These are phyloP conservation scores for Agaricales sp. DNA, from an alignment of 1,284 basidiomycete species.

Conservation along the genomic window DNA sequence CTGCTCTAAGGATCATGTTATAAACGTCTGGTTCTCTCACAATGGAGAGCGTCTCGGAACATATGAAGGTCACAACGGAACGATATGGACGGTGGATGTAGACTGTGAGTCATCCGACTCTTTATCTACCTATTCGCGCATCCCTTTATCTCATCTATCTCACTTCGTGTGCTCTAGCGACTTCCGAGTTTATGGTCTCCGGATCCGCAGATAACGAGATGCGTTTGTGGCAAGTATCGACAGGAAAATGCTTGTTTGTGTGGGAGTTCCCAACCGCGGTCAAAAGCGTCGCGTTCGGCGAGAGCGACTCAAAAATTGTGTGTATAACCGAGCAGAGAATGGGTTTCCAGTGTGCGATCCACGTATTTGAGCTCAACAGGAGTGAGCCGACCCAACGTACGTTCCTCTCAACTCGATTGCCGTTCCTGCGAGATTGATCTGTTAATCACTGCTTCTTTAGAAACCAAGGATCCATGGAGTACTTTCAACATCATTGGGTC, in stretches of 20 bases:
- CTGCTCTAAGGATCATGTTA: constrained; percentile 90
- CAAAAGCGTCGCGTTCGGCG: constrained; percentile 88
- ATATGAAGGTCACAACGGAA: constrained; percentile 93
- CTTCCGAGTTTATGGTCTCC: constrained; percentile 81
- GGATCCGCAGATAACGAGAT: constrained; percentile 89
- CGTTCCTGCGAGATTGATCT: constrained; percentile 2
- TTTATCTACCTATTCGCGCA: constrained; percentile 7
- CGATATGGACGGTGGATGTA: constrained; percentile 94
- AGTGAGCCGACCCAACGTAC: constrained; percentile 72
- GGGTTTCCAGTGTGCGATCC: constrained; percentile 81
- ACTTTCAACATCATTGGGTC: constrained; percentile 87
- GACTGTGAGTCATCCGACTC: constrained; percentile 90
- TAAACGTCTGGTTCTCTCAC: constrained; percentile 98
- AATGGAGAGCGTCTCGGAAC: constrained; percentile 98
- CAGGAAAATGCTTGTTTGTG: constrained; percentile 83
- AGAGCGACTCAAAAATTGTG: constrained; percentile 78
- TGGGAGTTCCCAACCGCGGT: constrained; percentile 99
- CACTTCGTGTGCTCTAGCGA: constrained; percentile 35
- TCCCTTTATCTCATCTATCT: constrained; percentile 6
- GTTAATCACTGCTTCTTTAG: no score
- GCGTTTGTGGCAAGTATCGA: constrained; percentile 84
- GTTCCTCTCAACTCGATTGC: constrained; percentile 17
- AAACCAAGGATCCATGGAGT: constrained; percentile 63
- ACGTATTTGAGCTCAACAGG: constrained; percentile 83
- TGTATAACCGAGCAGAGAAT: constrained; percentile 97